phyloP scores from a whole-genome alignment of 2,329 filamentous ascomycete genomes.

The Xylariales sp. region DNA sequence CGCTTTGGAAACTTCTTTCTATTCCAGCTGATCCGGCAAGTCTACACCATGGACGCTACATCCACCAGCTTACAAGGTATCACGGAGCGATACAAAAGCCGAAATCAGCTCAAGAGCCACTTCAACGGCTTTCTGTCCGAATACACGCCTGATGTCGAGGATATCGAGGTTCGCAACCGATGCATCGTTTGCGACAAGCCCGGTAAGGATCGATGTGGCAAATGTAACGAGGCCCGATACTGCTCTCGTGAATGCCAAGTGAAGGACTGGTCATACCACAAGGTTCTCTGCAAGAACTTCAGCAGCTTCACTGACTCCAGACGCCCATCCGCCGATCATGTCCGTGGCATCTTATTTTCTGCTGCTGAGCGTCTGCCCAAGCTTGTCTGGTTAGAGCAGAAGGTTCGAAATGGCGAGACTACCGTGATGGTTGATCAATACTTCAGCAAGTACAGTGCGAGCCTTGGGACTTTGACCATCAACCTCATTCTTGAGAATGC shows the following conservation, averaged over 20 bases:
- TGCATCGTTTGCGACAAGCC: slow-evolving; percentile 12
- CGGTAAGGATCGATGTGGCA: slow-evolving; percentile 7
- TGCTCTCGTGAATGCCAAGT: slow-evolving; percentile 12
- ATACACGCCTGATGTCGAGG: not conserved
- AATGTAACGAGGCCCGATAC: slow-evolving; percentile 9
- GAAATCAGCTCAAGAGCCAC: too few relatives aligned
- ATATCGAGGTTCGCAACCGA: slow-evolving; percentile 8
- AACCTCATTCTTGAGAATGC: not conserved
- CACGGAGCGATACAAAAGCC: too few relatives aligned
- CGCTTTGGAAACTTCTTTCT: too few relatives aligned
- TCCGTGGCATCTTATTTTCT: slow-evolving; percentile 12
- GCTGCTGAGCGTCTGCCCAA: slow-evolving; percentile 1
- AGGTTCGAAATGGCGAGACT: not conserved
- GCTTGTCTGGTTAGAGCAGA: slow-evolving; percentile 11
- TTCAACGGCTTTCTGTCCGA: too few relatives aligned
- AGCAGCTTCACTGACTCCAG: slow-evolving; percentile 6
- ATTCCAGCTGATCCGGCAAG: too few relatives aligned
- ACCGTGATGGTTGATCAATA: slow-evolving; percentile 8
- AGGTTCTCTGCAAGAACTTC: slow-evolving; percentile 7
- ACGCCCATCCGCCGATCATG: slow-evolving; percentile 9
- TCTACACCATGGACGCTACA: too few relatives aligned
- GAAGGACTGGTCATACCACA: slow-evolving; percentile 12
- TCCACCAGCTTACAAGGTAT: too few relatives aligned
- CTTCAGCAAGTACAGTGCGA: slow-evolving; percentile 2
- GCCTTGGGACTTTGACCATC: slow-evolving; percentile 3